Conservation (phyloP, 495 filamentous ascomycete species). For the Lentithecium fluviatile region DNA sequence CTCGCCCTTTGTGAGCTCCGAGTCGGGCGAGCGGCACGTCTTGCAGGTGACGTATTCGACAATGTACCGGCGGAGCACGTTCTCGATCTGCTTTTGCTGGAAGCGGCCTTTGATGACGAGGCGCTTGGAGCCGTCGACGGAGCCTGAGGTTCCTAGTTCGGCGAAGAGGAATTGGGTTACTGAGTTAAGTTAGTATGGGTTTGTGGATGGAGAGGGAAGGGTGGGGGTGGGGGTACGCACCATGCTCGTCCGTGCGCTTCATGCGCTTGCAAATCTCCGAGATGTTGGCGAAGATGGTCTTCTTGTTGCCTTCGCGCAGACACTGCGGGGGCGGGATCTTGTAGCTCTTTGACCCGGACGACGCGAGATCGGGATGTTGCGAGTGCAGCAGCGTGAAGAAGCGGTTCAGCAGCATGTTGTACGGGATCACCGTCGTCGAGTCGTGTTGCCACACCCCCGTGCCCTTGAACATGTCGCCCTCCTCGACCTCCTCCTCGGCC, state of each 20-base stretch:
- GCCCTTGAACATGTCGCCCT: conserved; percentile 81
- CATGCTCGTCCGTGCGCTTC: conserved; percentile 94
- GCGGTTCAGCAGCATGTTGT: conserved; percentile 77
- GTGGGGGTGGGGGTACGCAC: too few relatives aligned
- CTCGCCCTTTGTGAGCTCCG: conserved; percentile 96
- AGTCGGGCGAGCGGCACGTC: conserved; percentile 91
- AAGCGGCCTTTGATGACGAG: conserved; percentile 98
- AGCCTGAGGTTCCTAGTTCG: conserved; percentile 94
- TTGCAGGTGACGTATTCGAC: conserved; percentile 99
- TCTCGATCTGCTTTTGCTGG: conserved; percentile 98
- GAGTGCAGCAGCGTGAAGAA: conserved; percentile 91
- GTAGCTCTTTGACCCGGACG: conserved; percentile 85
- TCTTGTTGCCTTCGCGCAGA: conserved; percentile 99
- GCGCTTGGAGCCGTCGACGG: conserved; percentile 86
- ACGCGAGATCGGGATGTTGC: conserved; percentile 91
- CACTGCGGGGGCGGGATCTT: conserved; percentile 99
- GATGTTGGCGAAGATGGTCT: conserved; percentile 99
- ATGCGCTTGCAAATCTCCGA: conserved; percentile 87
- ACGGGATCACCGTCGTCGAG: conserved; percentile 70
- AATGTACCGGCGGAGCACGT: conserved; percentile 89
- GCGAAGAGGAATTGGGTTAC: conserved; percentile 96
- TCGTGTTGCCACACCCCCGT: conserved; percentile 93
- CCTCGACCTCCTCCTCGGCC: conserved; percentile 54
- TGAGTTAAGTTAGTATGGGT: too few relatives aligned
- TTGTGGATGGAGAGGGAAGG: too few relatives aligned